Conservation (phyloP, 345 rosid species). For the Draba incana region DNA sequence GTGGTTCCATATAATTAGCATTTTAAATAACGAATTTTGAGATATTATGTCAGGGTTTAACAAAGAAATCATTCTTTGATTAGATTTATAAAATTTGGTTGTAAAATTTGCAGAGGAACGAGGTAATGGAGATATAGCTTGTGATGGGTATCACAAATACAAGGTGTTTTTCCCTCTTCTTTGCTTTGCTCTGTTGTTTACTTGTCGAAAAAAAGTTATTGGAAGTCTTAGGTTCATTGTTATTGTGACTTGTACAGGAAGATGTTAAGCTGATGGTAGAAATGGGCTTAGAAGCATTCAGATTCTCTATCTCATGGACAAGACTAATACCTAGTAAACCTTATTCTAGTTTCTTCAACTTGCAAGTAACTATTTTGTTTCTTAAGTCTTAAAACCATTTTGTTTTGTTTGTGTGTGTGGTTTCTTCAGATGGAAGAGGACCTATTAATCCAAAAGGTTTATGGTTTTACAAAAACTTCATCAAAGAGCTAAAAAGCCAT, state of each 20-base stretch:
- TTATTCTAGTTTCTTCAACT: slow-evolving; percentile 1
- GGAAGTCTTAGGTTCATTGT: neutral
- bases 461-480: slow-evolving; percentile 59
- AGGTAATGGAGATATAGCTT: slow-evolving; percentile 56
- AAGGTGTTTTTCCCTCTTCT: slow-evolving; percentile 43
- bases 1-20: neutral
- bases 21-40: neutral
- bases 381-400: neutral
- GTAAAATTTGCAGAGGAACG: slow-evolving; percentile 19
- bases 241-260: slow-evolving; percentile 48
- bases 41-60: neutral
- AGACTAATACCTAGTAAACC: slow-evolving; percentile 71
- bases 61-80: neutral
- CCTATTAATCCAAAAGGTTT: slow-evolving; percentile 61
- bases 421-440: slow-evolving; percentile 65
- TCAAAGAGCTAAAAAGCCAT: slow-evolving; percentile 52
- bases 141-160: slow-evolving; percentile 67
- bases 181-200: neutral
- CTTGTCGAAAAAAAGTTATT: neutral
- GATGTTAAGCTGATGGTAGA: slow-evolving; percentile 78
- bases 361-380: slow-evolving; percentile 7
- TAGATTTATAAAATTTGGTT: neutral
- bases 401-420: neutral
- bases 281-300: slow-evolving; percentile 65
- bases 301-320: slow-evolving; percentile 87